Base-by-base conservation (phyloP, 2,329 filamentous ascomycete species). In the Cryphonectria parasitica region DNA sequence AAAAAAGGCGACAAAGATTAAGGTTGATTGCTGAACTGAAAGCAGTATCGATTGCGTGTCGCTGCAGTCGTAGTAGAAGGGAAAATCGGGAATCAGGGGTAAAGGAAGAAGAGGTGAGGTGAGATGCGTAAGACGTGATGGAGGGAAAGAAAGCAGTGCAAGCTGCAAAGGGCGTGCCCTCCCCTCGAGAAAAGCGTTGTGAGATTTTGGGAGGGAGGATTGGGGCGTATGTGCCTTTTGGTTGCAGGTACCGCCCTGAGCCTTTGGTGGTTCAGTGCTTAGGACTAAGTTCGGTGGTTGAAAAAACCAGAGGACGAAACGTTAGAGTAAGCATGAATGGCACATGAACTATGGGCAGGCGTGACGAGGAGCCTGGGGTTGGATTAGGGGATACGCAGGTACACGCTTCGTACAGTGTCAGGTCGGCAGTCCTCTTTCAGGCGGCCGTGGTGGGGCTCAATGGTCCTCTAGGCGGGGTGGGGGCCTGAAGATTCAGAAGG, bases 151-250 rank as follows among this genome's bases (percentile, higher is more conserved):
- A 11, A 34, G 43, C 43, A 41, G 31, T 64, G n/a, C 7, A 34
- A 34, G 63, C 63, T 31, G 58, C 34, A 8, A 61, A 61, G 58
- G 58, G 34, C 58, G 34, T 61, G 5, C 19, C 34, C 58, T 61
- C 34, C 17, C 58, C 58, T 39, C 31, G 6, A 31, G 52, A 10
- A 31, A 43, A 13, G 43, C 39, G 39, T 31, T 45, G 62, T 64
- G 63, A 64, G 63, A 52, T 64, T 52, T 64, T 64, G 63, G 62
- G 63, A 64, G 63, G 41, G 63, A 49, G 19, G 43, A 49, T n/a
- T 34, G 28, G 41, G 63, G 63, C 41, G 54, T 49, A 39, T 13
- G 25, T 31, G 63, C 63, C 58, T 61, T 61, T 22, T n/a, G 45
- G 19, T 19, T 39, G 58, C 58, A 61, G 54, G 58, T 39, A 31